These are phyloP conservation scores for Globisporangium mamillatum DNA, from an alignment of 352 stramenopile species.

Conservation along the genomic window DNA sequence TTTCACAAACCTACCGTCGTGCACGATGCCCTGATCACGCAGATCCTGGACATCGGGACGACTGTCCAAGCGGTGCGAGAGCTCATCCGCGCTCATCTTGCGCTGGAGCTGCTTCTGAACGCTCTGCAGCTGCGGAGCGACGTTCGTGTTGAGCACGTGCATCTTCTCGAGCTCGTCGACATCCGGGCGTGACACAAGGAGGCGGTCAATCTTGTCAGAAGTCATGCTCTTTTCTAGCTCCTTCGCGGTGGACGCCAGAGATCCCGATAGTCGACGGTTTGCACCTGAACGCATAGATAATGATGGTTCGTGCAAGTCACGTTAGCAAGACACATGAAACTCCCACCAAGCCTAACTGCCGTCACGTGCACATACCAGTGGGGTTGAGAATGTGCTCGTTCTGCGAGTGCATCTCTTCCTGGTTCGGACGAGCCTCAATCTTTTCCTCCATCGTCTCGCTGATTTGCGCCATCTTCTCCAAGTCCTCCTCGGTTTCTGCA, in stretches of 20 bases:
- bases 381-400: slow-evolving; percentile 57
- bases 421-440: slow-evolving; percentile 40
- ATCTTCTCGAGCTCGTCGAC: slow-evolving; percentile 49
- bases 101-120: slow-evolving; percentile 77
- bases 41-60: slow-evolving; percentile 76
- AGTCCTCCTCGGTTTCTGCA: slow-evolving; percentile 36
- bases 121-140: slow-evolving; percentile 56
- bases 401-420: slow-evolving; percentile 46
- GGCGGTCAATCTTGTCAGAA: slow-evolving; percentile 69
- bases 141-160: slow-evolving; percentile 51
- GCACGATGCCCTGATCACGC: slow-evolving; percentile 66
- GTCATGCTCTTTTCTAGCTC: slow-evolving; percentile 50
- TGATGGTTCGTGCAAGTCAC: neutral
- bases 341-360: neutral
- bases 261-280: slow-evolving; percentile 34
- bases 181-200: slow-evolving; percentile 56
- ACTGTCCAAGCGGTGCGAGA: slow-evolving; percentile 60
- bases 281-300: slow-evolving; percentile 17
- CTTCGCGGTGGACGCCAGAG: slow-evolving; percentile 41
- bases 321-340: neutral
- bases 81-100: slow-evolving; percentile 71
- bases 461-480: slow-evolving; percentile 37
- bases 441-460: slow-evolving; percentile 41
- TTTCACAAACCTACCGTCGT: slow-evolving; percentile 28
- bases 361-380: slow-evolving; percentile 14